These are phyloP conservation scores for Exidia glandulosa DNA, from an alignment of 768 basidiomycete genomes.

Conservation along the genomic window DNA sequence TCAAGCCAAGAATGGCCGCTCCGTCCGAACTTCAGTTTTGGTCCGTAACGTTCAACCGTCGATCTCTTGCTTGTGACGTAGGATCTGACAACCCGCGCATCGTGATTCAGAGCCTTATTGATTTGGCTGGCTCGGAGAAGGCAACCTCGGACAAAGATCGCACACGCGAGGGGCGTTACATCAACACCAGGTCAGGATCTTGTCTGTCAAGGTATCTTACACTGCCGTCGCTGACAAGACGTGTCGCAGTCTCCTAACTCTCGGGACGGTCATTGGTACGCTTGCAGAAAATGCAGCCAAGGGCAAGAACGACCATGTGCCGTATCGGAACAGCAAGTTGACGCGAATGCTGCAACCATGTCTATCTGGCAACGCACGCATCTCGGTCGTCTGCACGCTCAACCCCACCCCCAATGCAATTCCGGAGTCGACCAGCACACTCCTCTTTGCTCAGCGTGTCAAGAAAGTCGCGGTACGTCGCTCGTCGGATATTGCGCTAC, in stretches of 20 bases:
- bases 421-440: slow-evolving; percentile 76
- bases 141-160: slow-evolving; percentile 93
- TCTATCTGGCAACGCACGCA: slow-evolving; percentile 86
- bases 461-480: slow-evolving; percentile 74
- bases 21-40: slow-evolving; percentile 67
- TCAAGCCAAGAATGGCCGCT: slow-evolving; percentile 68
- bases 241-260: slow-evolving; percentile 61
- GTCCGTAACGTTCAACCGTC: slow-evolving; percentile 27
- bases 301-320: slow-evolving; percentile 80
- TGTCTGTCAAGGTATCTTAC: neutral
- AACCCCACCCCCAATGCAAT: slow-evolving; percentile 75
- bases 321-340: slow-evolving; percentile 91
- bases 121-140: slow-evolving; percentile 93
- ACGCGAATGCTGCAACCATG: slow-evolving; percentile 93
- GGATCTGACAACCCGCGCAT: too few relatives aligned
- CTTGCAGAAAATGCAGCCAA: slow-evolving; percentile 76
- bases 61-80: too few relatives aligned
- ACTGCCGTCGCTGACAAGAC: neutral
- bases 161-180: slow-evolving; percentile 93
- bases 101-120: slow-evolving; percentile 70
- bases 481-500: neutral
- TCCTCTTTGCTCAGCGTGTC: slow-evolving; percentile 84
- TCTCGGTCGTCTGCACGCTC: slow-evolving; percentile 92
- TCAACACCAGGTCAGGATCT: slow-evolving; percentile 47
- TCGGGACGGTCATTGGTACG: slow-evolving; percentile 87